Conservation (phyloP, 2,329 filamentous ascomycete species). For the Chrysosporium queenslandicum region DNA sequence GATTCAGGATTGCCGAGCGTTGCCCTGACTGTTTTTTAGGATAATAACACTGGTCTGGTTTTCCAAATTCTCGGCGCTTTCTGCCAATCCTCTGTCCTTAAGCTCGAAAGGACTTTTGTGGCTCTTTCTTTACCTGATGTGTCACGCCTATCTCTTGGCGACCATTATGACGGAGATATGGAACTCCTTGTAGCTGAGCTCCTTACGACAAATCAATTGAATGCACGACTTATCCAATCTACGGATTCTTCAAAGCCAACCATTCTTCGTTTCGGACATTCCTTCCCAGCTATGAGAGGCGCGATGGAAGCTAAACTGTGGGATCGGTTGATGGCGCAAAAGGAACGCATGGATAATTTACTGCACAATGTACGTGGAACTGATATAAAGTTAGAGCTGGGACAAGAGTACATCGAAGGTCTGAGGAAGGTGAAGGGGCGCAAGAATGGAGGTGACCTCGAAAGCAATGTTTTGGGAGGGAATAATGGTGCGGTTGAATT, state of each 20-base stretch:
- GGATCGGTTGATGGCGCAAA: conserved; percentile 38
- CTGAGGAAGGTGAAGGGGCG: conserved; percentile 40
- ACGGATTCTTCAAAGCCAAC: conserved; percentile 31
- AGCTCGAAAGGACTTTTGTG: conserved; percentile 62
- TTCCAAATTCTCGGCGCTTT: conserved; percentile 59
- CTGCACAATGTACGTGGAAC: conserved; percentile 44
- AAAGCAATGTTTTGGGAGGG: conserved; percentile 11
- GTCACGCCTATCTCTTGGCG: conserved; percentile 26
- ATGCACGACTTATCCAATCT: conserved; percentile 42
- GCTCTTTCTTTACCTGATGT: conserved; percentile 48
- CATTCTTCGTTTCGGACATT: conserved; percentile 45
- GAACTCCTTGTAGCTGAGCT: conserved; percentile 35
- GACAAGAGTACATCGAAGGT: conserved; percentile 49
- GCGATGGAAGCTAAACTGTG: conserved; percentile 7
- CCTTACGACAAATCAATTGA: conserved; percentile 42
- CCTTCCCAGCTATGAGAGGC: conserved; percentile 18
- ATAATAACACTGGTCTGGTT: conserved; percentile 64
- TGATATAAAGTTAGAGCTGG: conserved; percentile 47
- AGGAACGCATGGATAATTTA: conserved; percentile 42
- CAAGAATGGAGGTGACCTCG: conserved; percentile 19
- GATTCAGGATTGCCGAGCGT: not conserved
- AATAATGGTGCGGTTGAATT: conserved; percentile 21
- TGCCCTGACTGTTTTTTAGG: conserved; percentile 33
- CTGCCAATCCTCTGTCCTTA: conserved; percentile 63
- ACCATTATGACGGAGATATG: conserved; percentile 21